Percentiles rank a stretch among this genome's conserved stretches.
Evolutionary conservation across 495 filamentous ascomycete genomes (phyloP).

Genomic region (Tuber melanosporum): DNA sequence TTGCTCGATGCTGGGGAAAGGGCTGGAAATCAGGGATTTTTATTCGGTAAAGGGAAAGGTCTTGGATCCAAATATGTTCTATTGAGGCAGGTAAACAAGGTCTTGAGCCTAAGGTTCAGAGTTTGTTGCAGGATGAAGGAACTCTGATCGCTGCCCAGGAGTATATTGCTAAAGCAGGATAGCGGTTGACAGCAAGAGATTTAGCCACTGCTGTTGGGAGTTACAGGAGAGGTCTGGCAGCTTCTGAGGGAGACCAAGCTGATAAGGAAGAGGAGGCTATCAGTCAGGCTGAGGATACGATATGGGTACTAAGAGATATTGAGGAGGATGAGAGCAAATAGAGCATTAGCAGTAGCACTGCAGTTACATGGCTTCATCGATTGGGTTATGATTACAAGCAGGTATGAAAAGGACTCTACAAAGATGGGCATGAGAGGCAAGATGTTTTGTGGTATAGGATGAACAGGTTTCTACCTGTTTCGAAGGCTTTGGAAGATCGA

Average conservation of each 20-base stretch:
- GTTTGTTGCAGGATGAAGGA: conserved; percentile 10
- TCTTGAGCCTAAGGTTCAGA: background rate
- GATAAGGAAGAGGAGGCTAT: background rate
- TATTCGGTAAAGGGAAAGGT: background rate
- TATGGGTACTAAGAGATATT: background rate
- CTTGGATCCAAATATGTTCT: background rate
- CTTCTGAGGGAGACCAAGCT: background rate
- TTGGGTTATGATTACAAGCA: conserved; percentile 14
- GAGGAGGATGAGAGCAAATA: background rate
- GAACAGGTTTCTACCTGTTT: background rate
- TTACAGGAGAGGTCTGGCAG: background rate
- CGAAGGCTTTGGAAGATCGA: background rate
- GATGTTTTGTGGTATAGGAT: no score
- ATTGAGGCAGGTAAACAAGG: background rate
- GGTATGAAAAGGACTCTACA: conserved; percentile 14
- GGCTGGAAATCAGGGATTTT: background rate
- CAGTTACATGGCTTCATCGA: conserved; percentile 7
- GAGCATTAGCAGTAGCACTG: background rate
- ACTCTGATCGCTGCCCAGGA: conserved; percentile 1
- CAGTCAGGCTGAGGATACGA: background rate
- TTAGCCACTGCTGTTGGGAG: background rate
- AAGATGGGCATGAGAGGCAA: conserved; percentile 11
- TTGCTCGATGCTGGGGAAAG: background rate
- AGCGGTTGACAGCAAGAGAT: background rate
- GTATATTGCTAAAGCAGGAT: conserved; percentile 5